phyloP scores from a whole-genome alignment of 305 asterid species.

The Andrographis paniculata region DNA sequence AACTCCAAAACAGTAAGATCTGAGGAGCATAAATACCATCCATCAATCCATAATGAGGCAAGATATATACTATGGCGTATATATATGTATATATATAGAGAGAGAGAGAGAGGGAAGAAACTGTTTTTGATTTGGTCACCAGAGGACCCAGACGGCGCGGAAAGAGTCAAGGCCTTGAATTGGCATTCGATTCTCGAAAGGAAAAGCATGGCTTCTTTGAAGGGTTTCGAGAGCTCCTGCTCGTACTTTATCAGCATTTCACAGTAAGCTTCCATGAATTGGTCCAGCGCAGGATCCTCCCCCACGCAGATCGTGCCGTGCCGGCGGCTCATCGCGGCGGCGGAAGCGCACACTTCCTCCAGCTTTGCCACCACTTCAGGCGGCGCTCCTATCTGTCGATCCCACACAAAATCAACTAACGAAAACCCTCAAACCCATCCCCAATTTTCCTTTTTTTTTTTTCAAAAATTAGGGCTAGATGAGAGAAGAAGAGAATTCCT shows the following conservation, averaged over 20 bases:
- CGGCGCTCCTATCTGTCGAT: conserved; percentile 88
- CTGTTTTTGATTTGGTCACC: conserved; percentile 28
- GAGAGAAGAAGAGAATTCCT: too few species aligned
- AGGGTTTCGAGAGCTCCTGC: conserved; percentile 91
- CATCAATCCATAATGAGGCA: too few species aligned
- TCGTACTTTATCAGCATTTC: conserved; percentile 87
- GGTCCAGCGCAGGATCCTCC: conserved; percentile 89
- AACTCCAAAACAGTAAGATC: conserved; percentile 23
- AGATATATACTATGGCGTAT: too few species aligned
- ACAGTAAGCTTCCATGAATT: conserved; percentile 96
- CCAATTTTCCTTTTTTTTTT: too few species aligned
- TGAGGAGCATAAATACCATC: conserved; percentile 14
- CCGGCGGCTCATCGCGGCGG: conserved; percentile 41
- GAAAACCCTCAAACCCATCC: neutral
- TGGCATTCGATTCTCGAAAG: conserved; percentile 76
- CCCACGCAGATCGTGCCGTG: conserved; percentile 39
- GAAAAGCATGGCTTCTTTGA: conserved; percentile 87
- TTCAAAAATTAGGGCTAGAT: too few species aligned
- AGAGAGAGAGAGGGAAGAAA: conserved; percentile 4
- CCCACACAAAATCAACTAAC: neutral
- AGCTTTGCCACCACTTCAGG: conserved; percentile 85
- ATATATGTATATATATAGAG: neutral
- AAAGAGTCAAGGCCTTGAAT: conserved; percentile 61
- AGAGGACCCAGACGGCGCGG: conserved; percentile 54
- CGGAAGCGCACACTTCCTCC: conserved; percentile 71